Percentiles rank a stretch among this genome's conserved stretches.
phyloP scores from a whole-genome alignment of 805 yeast species.

The Candida peoriensis region DNA sequence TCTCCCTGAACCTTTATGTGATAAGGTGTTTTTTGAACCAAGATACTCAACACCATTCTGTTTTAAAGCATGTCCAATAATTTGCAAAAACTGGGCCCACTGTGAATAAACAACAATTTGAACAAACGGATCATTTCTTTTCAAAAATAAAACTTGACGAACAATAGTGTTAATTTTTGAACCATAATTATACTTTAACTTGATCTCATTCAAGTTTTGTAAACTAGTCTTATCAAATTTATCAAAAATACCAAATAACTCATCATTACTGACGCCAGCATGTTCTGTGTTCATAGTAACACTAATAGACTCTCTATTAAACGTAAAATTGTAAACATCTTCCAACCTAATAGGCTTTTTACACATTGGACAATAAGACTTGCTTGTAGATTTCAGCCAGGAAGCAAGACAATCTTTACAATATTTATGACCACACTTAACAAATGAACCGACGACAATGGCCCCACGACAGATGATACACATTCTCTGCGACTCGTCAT shows the following conservation, averaged over 20 bases:
- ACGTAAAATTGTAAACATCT: slow-evolving; percentile 68
- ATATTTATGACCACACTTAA: slow-evolving; percentile 89
- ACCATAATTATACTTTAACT: slow-evolving; percentile 55
- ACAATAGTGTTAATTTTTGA: slow-evolving; percentile 83
- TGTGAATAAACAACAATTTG: slow-evolving; percentile 90
- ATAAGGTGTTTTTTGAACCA: slow-evolving; percentile 37
- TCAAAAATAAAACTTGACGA: slow-evolving; percentile 62
- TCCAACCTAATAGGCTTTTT: slow-evolving; percentile 42
- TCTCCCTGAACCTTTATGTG: slow-evolving; percentile 1
- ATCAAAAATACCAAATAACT: slow-evolving; percentile 4
- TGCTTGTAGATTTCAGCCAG: slow-evolving; percentile 52
- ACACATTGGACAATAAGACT: slow-evolving; percentile 76
- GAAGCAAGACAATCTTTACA: slow-evolving; percentile 74
- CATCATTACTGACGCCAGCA: slow-evolving; percentile 12
- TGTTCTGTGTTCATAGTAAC: slow-evolving; percentile 37
- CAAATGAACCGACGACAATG: slow-evolving; percentile 71
- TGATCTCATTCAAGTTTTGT: slow-evolving; percentile 39
- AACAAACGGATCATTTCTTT: slow-evolving; percentile 39
- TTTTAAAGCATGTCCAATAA: slow-evolving; percentile 61
- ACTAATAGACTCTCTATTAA: slow-evolving; percentile 45
- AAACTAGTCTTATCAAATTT: slow-evolving; percentile 38
- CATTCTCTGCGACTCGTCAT: slow-evolving; percentile 28
- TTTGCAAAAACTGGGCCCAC: slow-evolving; percentile 69
- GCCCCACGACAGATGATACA: slow-evolving; percentile 78
- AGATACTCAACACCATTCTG: slow-evolving; percentile 52